Conservation (phyloP, 148 eudicot species). For the Limonium bicolor region DNA sequence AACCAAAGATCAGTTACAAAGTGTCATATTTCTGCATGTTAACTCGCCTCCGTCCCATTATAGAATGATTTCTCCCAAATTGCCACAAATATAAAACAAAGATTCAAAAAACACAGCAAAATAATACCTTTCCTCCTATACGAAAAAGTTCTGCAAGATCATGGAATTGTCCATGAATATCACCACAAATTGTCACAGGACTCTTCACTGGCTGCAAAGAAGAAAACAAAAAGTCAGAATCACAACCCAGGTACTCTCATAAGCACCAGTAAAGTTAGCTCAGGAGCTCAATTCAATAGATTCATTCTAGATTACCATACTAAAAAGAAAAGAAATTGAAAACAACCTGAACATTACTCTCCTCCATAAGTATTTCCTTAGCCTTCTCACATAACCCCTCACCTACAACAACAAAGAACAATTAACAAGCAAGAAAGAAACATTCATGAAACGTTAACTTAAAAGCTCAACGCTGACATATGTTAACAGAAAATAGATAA, state of each 20-base stretch:
- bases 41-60: no score
- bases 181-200: conserved; percentile 96
- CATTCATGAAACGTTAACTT: no score
- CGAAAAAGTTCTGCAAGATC: conserved; percentile 97
- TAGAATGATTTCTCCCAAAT: no score
- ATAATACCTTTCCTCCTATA: conserved; percentile 80
- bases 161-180: conserved; percentile 97
- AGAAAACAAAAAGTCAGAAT: background rate
- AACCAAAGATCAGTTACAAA: no score
- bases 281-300: no score
- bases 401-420: conserved; percentile 30
- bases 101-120: background rate
- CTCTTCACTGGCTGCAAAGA: conserved; percentile 85
- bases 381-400: conserved; percentile 77
- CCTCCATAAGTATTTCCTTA: conserved; percentile 88
- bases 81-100: no score
- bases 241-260: background rate
- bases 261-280: no score
- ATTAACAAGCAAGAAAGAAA: background rate
- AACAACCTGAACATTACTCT: conserved; percentile 91
- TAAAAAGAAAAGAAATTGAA: background rate
- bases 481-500: no score
- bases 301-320: background rate
- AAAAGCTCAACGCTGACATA: no score
- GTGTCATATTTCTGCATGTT: no score